Evolutionary conservation across 768 basidiomycete genomes (phyloP).

Genomic region (Boletus edulis): DNA sequence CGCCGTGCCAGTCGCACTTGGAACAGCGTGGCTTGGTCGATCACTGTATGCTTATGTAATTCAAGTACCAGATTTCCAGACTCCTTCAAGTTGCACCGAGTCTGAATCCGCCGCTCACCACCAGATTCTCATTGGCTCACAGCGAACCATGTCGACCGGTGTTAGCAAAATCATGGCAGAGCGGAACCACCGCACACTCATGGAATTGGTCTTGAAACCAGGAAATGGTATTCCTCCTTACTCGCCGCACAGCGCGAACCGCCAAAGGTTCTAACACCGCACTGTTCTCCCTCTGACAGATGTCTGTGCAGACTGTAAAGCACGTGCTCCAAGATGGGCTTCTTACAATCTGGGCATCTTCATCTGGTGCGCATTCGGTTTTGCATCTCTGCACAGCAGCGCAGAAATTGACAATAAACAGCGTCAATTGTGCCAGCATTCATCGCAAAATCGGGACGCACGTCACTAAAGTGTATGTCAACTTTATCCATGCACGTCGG

Average conservation of each 20-base stretch:
- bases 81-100: background rate
- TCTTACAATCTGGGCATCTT: conserved; percentile 88
- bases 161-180: conserved; percentile 61
- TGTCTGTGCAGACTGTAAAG: conserved; percentile 88
- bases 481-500: background rate
- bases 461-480: conserved; percentile 83
- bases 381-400: background rate
- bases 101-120: background rate
- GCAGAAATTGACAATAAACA: conserved; percentile 29
- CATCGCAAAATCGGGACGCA: conserved; percentile 96
- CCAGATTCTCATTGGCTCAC: background rate
- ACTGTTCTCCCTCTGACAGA: conserved; percentile 44
- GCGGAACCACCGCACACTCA: conserved; percentile 60
- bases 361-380: conserved; percentile 57
- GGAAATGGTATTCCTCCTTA: conserved; percentile 68
- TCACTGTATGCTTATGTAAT: conserved; percentile 19
- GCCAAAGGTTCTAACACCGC: conserved; percentile 1
- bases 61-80: background rate
- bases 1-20: background rate
- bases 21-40: conserved; percentile 4
- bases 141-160: conserved; percentile 27
- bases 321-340: conserved; percentile 87
- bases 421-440: conserved; percentile 84
- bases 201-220: conserved; percentile 67
- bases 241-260: background rate